Base-by-base conservation (phyloP, 2,329 filamentous ascomycete genomes). In the Apiospora kogelbergensis region DNA sequence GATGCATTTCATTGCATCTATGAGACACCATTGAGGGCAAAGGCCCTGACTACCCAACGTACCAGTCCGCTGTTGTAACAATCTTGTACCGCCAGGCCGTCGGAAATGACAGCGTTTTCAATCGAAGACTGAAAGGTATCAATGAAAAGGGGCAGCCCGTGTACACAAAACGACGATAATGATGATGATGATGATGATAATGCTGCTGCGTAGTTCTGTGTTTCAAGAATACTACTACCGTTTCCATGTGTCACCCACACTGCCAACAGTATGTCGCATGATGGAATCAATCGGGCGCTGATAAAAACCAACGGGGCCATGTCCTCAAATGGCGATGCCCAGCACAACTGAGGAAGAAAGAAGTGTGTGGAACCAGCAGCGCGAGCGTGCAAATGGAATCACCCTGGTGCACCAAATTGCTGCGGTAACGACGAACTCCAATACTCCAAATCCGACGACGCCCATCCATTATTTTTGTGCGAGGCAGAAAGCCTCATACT, bases 1-100 rank as follows among this genome's bases (percentile, higher is more conserved):
- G 53, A 60, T 60, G 53, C 53, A 60, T 60, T 60, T 60, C 30
- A 60, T 60, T 60, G 53, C 53, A 60, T 60, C 53, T 60, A 33
- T 60, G 26, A n/a, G 53, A 60, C 20, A 60, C 17, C 53, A 60
- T 60, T 30, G 17, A 13, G 53, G 26, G 30, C 20, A n/a, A 13
- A n/a, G 26, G 5, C 40, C 53, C 53, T 37, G 33, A 17, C 10
- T 9, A n/a, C 26, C 53, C 10, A 60, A 30, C 53, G 37, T 60
- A 11, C 53, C 30, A 37, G 7, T 33, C 4, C 53, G 30, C 53
- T 13, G 53, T 37, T 5, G 53, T 60, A 60, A 37, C 53, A 60
- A n/a, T 60, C 30, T 60, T 22, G 30, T 30, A 60, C 26, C 53
- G 10, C 7, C 17, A 37, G 30, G 53, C 53, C n/a, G 53, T 22